Percentiles rank a stretch among this genome's conserved stretches.
phyloP scores from a whole-genome alignment of 2,329 filamentous ascomycete species.

The Myotisia sp. region DNA sequence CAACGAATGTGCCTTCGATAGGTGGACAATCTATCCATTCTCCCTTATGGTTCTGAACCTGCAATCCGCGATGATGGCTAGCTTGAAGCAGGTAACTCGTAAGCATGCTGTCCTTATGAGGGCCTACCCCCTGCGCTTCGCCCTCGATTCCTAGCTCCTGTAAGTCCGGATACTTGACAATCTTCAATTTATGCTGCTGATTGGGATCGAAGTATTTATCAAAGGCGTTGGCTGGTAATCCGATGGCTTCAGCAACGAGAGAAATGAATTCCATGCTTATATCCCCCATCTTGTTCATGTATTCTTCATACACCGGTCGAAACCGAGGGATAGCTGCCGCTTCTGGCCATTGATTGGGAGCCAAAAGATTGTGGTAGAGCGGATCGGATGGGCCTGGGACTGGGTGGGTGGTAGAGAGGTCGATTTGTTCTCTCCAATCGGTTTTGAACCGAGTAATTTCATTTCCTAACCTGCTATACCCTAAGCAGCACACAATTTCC shows the following conservation, averaged over 20 bases:
- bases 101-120: constrained; percentile 77
- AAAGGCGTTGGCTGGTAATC: constrained; percentile 55
- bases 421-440: constrained; percentile 77
- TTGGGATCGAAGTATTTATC: constrained; percentile 58
- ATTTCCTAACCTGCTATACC: constrained; percentile 36
- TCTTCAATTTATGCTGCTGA: constrained; percentile 75
- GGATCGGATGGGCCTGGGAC: constrained; percentile 49
- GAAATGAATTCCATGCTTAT: constrained; percentile 62
- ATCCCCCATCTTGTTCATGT: constrained; percentile 60
- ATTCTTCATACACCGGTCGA: constrained; percentile 53
- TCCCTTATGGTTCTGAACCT: constrained; percentile 67
- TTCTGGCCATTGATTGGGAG: constrained; percentile 68
- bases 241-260: constrained; percentile 72
- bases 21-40: constrained; percentile 74
- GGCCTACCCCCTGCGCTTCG: constrained; percentile 48
- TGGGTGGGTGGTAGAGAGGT: constrained; percentile 66
- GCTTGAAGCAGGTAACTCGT: constrained; percentile 71
- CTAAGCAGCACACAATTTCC: constrained; percentile 9
- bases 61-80: constrained; percentile 57
- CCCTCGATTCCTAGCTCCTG: constrained; percentile 40
- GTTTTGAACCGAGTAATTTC: constrained; percentile 56
- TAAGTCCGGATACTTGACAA: constrained; percentile 71
- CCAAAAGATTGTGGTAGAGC: constrained; percentile 58
- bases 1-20: constrained; percentile 61
- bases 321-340: constrained; percentile 50